Conservation (phyloP, 2,329 filamentous ascomycete species). For the Hysterium pulicare region DNA sequence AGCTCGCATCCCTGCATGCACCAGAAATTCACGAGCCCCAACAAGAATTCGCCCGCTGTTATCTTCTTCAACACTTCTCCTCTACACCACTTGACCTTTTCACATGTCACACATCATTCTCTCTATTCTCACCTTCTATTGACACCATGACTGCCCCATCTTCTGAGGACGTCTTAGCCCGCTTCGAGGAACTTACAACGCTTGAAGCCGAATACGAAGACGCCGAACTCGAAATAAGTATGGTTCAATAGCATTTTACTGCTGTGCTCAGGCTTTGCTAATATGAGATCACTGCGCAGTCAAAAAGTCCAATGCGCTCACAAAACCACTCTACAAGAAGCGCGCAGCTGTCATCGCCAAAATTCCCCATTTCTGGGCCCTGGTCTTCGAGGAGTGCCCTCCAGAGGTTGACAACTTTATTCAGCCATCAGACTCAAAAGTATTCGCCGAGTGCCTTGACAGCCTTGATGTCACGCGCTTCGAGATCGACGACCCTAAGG, state of each 20-base stretch:
- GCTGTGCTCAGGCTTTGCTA: not conserved
- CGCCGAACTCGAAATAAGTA: slow-evolving; percentile 78
- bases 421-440: slow-evolving; percentile 70
- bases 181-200: slow-evolving; percentile 72
- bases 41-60: too few species aligned
- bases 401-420: slow-evolving; percentile 85
- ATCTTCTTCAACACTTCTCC: too few species aligned
- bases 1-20: too few species aligned
- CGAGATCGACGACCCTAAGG: slow-evolving; percentile 65
- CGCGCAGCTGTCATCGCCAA: slow-evolving; percentile 66
- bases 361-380: slow-evolving; percentile 90
- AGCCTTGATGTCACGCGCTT: slow-evolving; percentile 74
- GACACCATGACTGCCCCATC: slow-evolving; percentile 22
- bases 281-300: slow-evolving; percentile 48
- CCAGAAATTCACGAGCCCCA: too few species aligned
- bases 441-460: slow-evolving; percentile 67
- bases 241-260: slow-evolving; percentile 10
- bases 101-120: not conserved
- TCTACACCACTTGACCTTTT: too few species aligned
- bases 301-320: slow-evolving; percentile 67
- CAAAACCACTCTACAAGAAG: slow-evolving; percentile 70
- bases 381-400: slow-evolving; percentile 84
- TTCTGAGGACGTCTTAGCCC: slow-evolving; percentile 26
- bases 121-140: not conserved
- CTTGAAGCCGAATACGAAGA: slow-evolving; percentile 83